Conservation (phyloP, 2,329 filamentous ascomycete genomes). For the Zymoseptoria ardabiliae region DNA sequence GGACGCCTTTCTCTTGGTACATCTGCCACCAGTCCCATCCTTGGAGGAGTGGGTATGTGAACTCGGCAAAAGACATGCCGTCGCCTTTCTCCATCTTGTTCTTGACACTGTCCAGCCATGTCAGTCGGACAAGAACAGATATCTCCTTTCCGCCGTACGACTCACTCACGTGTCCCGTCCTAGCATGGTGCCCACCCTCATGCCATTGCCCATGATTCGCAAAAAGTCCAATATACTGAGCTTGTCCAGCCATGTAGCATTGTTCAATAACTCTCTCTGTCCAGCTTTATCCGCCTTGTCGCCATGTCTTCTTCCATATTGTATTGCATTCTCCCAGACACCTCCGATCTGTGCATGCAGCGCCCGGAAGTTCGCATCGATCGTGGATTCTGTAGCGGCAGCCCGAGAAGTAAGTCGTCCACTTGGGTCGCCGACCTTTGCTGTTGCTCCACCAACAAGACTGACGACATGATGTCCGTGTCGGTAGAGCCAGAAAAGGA, state of each 20-base stretch:
- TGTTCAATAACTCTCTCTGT: slow-evolving; percentile 65
- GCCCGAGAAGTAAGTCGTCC: slow-evolving; percentile 58
- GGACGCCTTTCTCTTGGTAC: slow-evolving; percentile 59
- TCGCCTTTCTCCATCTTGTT: slow-evolving; percentile 75
- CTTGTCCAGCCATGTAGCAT: slow-evolving; percentile 73
- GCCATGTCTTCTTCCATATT: slow-evolving; percentile 57
- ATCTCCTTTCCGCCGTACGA: slow-evolving; percentile 4
- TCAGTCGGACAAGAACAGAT: slow-evolving; percentile 15
- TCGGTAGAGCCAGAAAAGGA: slow-evolving; percentile 75
- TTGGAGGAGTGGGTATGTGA: slow-evolving; percentile 86
- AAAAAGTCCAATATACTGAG: slow-evolving; percentile 68
- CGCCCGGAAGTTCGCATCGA: slow-evolving; percentile 58
- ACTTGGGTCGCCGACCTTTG: slow-evolving; percentile 71
- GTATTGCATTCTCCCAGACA: slow-evolving; percentile 67
- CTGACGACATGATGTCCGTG: slow-evolving; percentile 63
- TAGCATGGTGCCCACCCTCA: slow-evolving; percentile 80
- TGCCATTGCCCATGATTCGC: slow-evolving; percentile 61
- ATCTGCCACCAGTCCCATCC: slow-evolving; percentile 96
- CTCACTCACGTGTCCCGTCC: slow-evolving; percentile 71
- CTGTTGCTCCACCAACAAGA: slow-evolving; percentile 59
- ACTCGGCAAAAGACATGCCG: slow-evolving; percentile 91
- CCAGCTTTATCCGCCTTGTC: slow-evolving; percentile 57
- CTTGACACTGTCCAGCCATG: slow-evolving; percentile 53
- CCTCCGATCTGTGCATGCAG: slow-evolving; percentile 63
- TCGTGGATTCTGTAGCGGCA: slow-evolving; percentile 44